Percentiles rank a stretch among this genome's conserved stretches.
Conservation (phyloP, 1,139 yeast genomes). For the Debaryomyces udenii region DNA sequence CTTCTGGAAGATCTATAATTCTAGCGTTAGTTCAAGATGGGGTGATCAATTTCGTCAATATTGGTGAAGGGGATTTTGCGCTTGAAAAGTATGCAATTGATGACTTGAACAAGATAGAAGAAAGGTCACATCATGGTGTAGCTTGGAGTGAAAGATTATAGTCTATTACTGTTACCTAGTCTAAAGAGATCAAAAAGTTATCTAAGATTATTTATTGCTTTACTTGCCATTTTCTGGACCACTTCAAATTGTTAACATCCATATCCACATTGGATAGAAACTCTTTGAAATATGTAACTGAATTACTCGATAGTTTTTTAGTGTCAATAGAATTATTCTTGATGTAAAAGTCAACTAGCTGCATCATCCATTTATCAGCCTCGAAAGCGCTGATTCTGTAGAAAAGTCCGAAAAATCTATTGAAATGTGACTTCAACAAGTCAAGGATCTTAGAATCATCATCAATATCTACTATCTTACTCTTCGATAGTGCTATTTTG, state of each 20-base stretch:
- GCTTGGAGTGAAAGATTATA: constrained; percentile 17
- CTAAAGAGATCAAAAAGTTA: neutral
- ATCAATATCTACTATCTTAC: constrained; percentile 7
- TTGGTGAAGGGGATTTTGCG: constrained; percentile 63
- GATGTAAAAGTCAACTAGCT: constrained; percentile 13
- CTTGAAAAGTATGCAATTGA: constrained; percentile 27
- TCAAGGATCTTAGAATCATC: constrained; percentile 8
- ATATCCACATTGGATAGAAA: constrained; percentile 6
- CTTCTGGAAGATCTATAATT: constrained; percentile 46
- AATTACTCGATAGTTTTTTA: neutral
- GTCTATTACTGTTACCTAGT: neutral
- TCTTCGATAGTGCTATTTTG: constrained; percentile 10
- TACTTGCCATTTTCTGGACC: constrained; percentile 9
- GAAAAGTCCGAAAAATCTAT: constrained; percentile 16
- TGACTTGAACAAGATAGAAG: constrained; percentile 18
- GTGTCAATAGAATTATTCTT: constrained; percentile 6
- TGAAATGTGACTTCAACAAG: constrained; percentile 15
- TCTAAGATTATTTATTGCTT: neutral
- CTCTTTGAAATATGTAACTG: constrained; percentile 10
- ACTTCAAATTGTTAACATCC: constrained; percentile 6
- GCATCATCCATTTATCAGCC: constrained; percentile 15
- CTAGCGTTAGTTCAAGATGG: constrained; percentile 76
- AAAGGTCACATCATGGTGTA: constrained; percentile 22
- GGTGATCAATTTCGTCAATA: constrained; percentile 62
- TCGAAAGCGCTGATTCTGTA: constrained; percentile 14